phyloP scores from a whole-genome alignment of 768 basidiomycete species.

The Dioszegia aurantiaca region DNA sequence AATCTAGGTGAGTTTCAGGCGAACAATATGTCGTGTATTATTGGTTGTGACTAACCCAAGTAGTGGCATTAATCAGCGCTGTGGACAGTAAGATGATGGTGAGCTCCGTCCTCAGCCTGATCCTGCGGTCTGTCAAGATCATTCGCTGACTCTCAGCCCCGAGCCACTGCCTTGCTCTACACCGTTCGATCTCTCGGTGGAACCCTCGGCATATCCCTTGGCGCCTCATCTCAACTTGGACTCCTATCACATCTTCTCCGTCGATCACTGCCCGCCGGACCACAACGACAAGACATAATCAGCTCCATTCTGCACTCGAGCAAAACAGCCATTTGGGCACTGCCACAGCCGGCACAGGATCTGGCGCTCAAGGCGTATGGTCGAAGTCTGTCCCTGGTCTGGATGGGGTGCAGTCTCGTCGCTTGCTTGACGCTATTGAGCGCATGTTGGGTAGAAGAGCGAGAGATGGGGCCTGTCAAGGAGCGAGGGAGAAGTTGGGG shows the following conservation, averaged over 20 bases:
- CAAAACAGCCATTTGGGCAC: slow-evolving; percentile 40
- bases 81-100: slow-evolving; percentile 49
- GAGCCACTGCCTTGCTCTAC: slow-evolving; percentile 50
- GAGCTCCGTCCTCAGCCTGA: slow-evolving; percentile 5
- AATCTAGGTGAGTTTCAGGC: slow-evolving; percentile 36
- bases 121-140: not conserved
- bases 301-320: slow-evolving; percentile 42
- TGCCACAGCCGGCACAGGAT: slow-evolving; percentile 24
- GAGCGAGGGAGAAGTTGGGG: slow-evolving; percentile 5
- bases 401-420: slow-evolving; percentile 19
- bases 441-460: slow-evolving; percentile 29
- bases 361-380: slow-evolving; percentile 42
- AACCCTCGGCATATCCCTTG: slow-evolving; percentile 45
- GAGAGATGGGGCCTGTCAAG: slow-evolving; percentile 11
- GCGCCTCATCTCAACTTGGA: slow-evolving; percentile 46
- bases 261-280: slow-evolving; percentile 15
- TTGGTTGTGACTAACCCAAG: not conserved
- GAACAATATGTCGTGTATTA: not conserved
- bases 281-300: slow-evolving; percentile 27
- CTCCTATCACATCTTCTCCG: slow-evolving; percentile 25
- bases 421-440: slow-evolving; percentile 25
- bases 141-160: slow-evolving; percentile 28
- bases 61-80: slow-evolving; percentile 44
- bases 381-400: slow-evolving; percentile 30
- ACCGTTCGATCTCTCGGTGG: slow-evolving; percentile 47